Base-by-base conservation (phyloP, 2,329 filamentous ascomycete genomes). In the Rasamsonia emersonii region DNA sequence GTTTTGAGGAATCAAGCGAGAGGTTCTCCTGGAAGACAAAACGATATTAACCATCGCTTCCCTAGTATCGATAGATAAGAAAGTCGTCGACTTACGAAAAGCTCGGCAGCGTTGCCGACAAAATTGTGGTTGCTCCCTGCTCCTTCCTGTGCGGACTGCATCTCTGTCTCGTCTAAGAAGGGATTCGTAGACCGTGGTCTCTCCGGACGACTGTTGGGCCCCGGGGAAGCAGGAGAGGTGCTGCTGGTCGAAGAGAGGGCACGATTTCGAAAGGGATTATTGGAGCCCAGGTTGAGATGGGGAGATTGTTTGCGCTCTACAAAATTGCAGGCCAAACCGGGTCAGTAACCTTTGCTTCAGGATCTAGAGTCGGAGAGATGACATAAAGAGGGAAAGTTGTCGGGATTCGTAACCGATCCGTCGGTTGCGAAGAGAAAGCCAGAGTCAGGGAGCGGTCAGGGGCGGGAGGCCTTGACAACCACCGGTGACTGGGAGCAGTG, bases 151-250 rank as follows among this genome's bases (percentile, higher is more conserved):
- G 54, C 51, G 10, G 59, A 56, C 21, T 55, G 32, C 4, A 51
- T 41, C 23, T 66, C 63, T 5, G 48, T 49, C 16, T 64, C 62
- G 47, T 71, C 72, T 32, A 79, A 58, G 48, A 80, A 80, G 16
- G 76, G 76, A 45, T 80, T 80, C 27, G 69, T 73, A 32, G 74
- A 76, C 35, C 64, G 58, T 27, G 68, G 70, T 41, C 70, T 66
- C 40, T 65, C 54, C 34, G 61, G 54, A 24, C 45, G 53, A 33
- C 18, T 15, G 11, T 7, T 18, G 19, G 35, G 21, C 10, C 40
- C 37, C 18, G 41, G 42, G 13, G 35, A 53, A 28, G 46, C 45
- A 31, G 47, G 49, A 32, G 54, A 50, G 27, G 46, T 44, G 28
- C 44, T 26, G 9, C 30, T 46, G 4, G 57, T 42, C 10, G 59